These are phyloP conservation scores for Pseudonitzschia multiseries DNA, from an alignment of 108 stramenopile genomes.

Conservation along the genomic window DNA sequence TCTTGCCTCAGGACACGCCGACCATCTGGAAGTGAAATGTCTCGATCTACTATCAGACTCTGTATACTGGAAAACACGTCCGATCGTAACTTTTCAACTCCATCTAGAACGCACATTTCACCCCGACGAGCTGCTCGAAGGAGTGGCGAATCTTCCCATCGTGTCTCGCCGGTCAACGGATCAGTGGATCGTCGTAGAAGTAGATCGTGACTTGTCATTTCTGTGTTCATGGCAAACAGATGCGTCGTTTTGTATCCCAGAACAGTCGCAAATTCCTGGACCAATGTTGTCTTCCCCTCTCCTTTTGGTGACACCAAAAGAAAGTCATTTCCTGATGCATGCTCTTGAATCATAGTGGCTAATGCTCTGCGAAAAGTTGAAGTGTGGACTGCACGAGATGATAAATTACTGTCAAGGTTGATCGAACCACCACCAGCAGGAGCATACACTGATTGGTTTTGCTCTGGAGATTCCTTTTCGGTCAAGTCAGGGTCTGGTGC, in stretches of 20 bases:
- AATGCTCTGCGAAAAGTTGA: slow-evolving; percentile 36
- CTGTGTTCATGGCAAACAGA: slow-evolving; percentile 66
- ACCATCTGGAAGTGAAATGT: slow-evolving; percentile 67
- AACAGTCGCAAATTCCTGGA: slow-evolving; percentile 40
- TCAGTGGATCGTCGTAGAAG: slow-evolving; percentile 68
- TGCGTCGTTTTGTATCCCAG: slow-evolving; percentile 49
- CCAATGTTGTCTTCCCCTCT: slow-evolving; percentile 65
- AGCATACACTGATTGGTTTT: not conserved
- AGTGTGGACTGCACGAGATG: slow-evolving; percentile 40
- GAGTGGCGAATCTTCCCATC: slow-evolving; percentile 79
- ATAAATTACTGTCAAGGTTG: slow-evolving; percentile 2
- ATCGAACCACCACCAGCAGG: not conserved
- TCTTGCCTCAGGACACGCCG: slow-evolving; percentile 25
- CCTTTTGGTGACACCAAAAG: slow-evolving; percentile 73
- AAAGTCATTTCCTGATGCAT: slow-evolving; percentile 53
- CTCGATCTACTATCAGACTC: slow-evolving; percentile 47
- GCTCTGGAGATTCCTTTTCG: not conserved
- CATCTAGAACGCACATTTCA: slow-evolving; percentile 66
- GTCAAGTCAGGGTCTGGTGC: not conserved
- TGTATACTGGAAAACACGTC: slow-evolving; percentile 68
- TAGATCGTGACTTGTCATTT: slow-evolving; percentile 80
- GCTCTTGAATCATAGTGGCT: slow-evolving; percentile 52
- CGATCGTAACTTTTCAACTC: slow-evolving; percentile 69
- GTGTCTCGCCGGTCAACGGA: slow-evolving; percentile 59
- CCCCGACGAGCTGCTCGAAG: slow-evolving; percentile 68